Conservation (phyloP, 371 early-diverging fungal genomes). For the Nematocida sp. region DNA sequence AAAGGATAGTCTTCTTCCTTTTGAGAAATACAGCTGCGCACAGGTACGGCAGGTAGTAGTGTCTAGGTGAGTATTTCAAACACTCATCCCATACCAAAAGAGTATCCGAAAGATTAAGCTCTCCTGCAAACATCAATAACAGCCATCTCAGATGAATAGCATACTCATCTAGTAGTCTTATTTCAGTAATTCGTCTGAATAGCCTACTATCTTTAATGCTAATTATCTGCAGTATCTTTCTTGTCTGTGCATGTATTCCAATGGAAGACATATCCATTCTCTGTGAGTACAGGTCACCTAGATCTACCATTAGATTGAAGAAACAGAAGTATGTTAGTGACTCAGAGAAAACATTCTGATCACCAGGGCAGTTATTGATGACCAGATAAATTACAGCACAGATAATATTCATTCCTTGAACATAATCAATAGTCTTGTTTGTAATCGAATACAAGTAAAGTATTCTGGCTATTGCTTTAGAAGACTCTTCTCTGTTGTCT, state of each 20-base stretch:
- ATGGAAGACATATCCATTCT: constrained; percentile 49
- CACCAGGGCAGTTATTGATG: constrained; percentile 49
- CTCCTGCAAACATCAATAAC: constrained; percentile 56
- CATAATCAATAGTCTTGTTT: constrained; percentile 63
- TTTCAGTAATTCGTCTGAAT: constrained; percentile 44
- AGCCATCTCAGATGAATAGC: constrained; percentile 63
- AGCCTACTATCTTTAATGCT: constrained; percentile 49
- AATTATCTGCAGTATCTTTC: constrained; percentile 52
- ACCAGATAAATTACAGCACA: constrained; percentile 63
- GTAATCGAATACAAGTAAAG: constrained; percentile 51
- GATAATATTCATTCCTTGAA: constrained; percentile 65
- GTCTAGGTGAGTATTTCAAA: constrained; percentile 57
- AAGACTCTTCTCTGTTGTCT: background rate
- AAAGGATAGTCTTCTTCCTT: constrained; percentile 52
- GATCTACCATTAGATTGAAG: constrained; percentile 61
- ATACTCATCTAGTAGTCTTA: constrained; percentile 31
- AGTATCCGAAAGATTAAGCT: constrained; percentile 55
- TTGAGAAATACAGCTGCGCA: constrained; percentile 54
- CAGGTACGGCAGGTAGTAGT: constrained; percentile 60
- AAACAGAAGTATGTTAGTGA: constrained; percentile 64
- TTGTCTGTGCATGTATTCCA: constrained; percentile 56
- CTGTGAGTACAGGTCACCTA: constrained; percentile 59
- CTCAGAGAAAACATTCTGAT: constrained; percentile 52
- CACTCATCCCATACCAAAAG: constrained; percentile 64
- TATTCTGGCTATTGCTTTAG: constrained; percentile 53